These are phyloP conservation scores for Sanghuangporus baumii DNA, from an alignment of 1,284 basidiomycete species.

Conservation along the genomic window DNA sequence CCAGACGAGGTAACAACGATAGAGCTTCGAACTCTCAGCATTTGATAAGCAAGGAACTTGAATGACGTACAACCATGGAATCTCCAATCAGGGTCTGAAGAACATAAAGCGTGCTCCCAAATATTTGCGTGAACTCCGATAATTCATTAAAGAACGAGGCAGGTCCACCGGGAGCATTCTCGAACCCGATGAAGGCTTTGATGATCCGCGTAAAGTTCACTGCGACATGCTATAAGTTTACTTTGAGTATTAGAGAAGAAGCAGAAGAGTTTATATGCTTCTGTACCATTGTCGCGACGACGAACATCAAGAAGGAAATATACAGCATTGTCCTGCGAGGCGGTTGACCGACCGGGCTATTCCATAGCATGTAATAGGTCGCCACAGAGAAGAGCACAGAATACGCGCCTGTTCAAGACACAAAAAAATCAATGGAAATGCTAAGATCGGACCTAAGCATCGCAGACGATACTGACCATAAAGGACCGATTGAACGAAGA, in stretches of 20 bases:
- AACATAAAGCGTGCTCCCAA: constrained; percentile 25
- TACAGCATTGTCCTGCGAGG: neutral
- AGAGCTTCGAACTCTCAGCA: neutral
- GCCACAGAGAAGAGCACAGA: neutral
- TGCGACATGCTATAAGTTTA: constrained; percentile 19
- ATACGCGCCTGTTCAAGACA: neutral
- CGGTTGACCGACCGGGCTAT: neutral
- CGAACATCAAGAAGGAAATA: neutral
- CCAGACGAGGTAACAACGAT: neutral
- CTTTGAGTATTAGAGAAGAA: neutral
- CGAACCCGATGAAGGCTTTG: constrained; percentile 21
- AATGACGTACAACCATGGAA: constrained; percentile 5
- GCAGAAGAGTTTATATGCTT: neutral
- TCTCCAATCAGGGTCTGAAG: constrained; percentile 19
- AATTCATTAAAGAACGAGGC: constrained; percentile 22
- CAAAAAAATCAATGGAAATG: neutral
- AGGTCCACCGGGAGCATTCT: constrained; percentile 22
- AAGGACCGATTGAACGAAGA: constrained; percentile 3
- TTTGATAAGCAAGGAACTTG: neutral
- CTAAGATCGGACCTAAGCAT: neutral
- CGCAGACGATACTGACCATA: neutral
- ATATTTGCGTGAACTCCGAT: constrained; percentile 22
- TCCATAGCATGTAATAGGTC: neutral
- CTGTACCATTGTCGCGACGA: neutral
- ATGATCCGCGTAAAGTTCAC: constrained; percentile 23